phyloP scores from a whole-genome alignment of 2,329 filamentous ascomycete genomes.

The Stemphylium lycopersici region DNA sequence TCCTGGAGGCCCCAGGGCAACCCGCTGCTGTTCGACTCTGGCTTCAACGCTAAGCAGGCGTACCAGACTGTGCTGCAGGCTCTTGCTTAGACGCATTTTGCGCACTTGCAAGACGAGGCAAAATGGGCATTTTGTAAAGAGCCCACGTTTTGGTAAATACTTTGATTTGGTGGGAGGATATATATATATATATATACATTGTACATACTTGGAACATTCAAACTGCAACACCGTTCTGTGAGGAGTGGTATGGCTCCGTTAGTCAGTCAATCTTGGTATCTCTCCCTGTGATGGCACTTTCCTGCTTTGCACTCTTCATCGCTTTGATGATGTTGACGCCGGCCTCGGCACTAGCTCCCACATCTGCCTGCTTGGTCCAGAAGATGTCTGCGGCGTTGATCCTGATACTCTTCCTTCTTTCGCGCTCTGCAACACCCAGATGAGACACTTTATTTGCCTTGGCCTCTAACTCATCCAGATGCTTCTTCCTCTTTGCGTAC shows the following conservation, averaged over 20 bases:
- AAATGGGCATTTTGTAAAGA: not conserved
- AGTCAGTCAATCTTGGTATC: slow-evolving; percentile 7
- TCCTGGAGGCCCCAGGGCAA: slow-evolving; percentile 53
- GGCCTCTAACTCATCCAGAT: slow-evolving; percentile 36
- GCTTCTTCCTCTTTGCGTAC: slow-evolving; percentile 36
- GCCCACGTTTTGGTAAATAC: slow-evolving; percentile 2
- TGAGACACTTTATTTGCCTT: slow-evolving; percentile 21
- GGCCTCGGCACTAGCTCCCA: slow-evolving; percentile 29
- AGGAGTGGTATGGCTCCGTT: no score
- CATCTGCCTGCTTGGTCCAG: slow-evolving; percentile 39
- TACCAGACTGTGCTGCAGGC: slow-evolving; percentile 44
- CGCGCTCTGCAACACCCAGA: slow-evolving; percentile 30
- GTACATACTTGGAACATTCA: slow-evolving; percentile 9
- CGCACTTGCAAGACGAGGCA: not conserved
- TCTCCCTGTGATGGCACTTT: slow-evolving; percentile 20
- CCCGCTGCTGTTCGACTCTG: slow-evolving; percentile 55
- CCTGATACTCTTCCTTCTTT: slow-evolving; percentile 40
- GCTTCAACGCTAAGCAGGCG: slow-evolving; percentile 53
- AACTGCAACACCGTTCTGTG: not conserved
- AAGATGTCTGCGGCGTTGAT: slow-evolving; percentile 40
- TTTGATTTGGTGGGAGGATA: not conserved
- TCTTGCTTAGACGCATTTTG: slow-evolving; percentile 19
- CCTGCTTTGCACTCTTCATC: slow-evolving; percentile 25
- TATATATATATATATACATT: no score
- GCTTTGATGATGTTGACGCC: slow-evolving; percentile 38